Conservation (phyloP, 2,329 filamentous ascomycete genomes). For the Tolypocladium tropicale region DNA sequence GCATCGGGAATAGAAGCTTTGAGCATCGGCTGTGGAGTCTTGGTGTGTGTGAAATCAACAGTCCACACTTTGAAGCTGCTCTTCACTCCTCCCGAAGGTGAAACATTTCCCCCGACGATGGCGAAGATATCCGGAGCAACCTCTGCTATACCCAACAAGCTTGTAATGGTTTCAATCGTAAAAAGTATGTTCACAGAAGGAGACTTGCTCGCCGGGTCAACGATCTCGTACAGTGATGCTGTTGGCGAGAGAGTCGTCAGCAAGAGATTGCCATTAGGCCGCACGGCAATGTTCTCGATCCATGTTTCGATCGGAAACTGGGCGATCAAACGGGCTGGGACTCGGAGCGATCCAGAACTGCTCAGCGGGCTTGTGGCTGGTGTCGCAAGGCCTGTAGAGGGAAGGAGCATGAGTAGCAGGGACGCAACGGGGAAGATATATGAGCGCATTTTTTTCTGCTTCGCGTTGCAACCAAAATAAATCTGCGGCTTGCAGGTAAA, state of each 20-base stretch:
- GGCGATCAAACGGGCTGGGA: background rate
- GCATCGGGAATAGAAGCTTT: background rate
- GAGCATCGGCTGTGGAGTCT: background rate
- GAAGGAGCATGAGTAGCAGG: too few relatives aligned
- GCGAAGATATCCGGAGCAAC: background rate
- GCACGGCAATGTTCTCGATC: constrained; percentile 7
- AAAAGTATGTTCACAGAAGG: background rate
- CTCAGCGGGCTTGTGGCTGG: too few relatives aligned
- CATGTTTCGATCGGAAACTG: constrained; percentile 1
- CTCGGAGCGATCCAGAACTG: too few relatives aligned
- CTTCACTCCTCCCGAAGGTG: background rate
- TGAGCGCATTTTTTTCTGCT: too few relatives aligned
- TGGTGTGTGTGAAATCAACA: background rate
- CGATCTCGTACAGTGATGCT: constrained; percentile 3
- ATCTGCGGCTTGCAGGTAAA: too few relatives aligned
- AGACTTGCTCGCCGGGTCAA: background rate
- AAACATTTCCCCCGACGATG: constrained; percentile 3
- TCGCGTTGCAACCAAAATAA: too few relatives aligned
- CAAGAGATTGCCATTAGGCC: constrained; percentile 5
- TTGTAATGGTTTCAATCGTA: background rate
- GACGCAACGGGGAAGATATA: too few relatives aligned
- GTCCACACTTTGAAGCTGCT: constrained; percentile 1
- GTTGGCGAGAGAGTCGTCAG: constrained; percentile 3
- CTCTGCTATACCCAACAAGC: constrained; percentile 2
- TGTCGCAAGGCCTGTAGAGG: too few relatives aligned